Base-by-base conservation (phyloP, 129 eudicot species). In the Chrysanthemum makinoi region DNA sequence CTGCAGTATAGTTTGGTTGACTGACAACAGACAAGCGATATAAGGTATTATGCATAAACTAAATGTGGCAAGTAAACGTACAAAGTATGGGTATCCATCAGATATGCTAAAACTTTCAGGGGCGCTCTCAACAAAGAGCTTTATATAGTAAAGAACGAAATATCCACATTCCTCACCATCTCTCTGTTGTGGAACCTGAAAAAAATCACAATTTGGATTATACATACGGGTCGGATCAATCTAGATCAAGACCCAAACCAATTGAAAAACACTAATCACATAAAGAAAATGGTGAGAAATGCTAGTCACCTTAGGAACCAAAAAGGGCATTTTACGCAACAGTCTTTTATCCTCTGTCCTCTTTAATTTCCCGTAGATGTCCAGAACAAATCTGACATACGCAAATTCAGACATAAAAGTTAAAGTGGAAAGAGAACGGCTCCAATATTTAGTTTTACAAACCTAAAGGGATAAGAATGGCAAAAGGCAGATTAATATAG, bases 161-260 rank as follows among this genome's bases (percentile, higher is more conserved):
- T 51, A 35, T 8, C 91, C 94, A 26, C 94, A 85, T 68, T 84
- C 86, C 33, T 57, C 69, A 4, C 58, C 72, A 50, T 79, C 72
- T 79, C 73, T 85, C 80, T 90, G 96, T 64, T 86, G 91, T 8
- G 96, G 96, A 63, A 90, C 91, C 96, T 90, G 85, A 62, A 77
- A 84, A 74, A 1, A 2, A 14, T 4, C 6, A 57, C 62, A 57
- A 9, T 0, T 57, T 10, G 6, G 62, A 8, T 57, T 17, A 17
- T 5, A 61, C 46, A 24, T 22, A 61, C 30, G 17, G 46, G 22
- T 56, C 30, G 5, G 1, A 24, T 24, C 26, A 24, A 24, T 2
- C 26, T 24, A 24, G 26, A 24, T 24, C 26, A 24, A 24, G 26
- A 24, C 26, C 2, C 26, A 24, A 20, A 20, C 20, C 20, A 20